Evolutionary conservation across 1,284 basidiomycete genomes (phyloP).

Genomic region (Ganoderma sp.): DNA sequence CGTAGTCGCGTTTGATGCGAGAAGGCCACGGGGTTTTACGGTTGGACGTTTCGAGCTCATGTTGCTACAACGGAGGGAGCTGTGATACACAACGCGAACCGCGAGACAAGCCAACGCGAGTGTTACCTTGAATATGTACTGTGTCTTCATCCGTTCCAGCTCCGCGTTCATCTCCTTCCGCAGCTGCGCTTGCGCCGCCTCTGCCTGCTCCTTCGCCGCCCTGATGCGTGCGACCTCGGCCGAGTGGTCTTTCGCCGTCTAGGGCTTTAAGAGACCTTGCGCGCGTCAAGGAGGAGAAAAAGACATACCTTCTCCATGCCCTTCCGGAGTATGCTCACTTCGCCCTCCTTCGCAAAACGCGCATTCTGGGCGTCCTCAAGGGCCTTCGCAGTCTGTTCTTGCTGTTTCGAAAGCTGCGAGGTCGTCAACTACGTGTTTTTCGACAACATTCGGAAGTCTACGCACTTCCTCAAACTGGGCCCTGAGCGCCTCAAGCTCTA

Average conservation of each 20-base stretch:
- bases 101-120: neutral
- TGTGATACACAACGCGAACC: constrained; percentile 15
- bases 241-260: constrained; percentile 66
- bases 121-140: constrained; percentile 70
- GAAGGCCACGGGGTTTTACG: constrained; percentile 55
- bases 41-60: constrained; percentile 66
- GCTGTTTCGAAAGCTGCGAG: constrained; percentile 55
- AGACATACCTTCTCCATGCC: constrained; percentile 59
- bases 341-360: constrained; percentile 61
- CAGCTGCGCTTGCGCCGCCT: constrained; percentile 56
- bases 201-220: constrained; percentile 62
- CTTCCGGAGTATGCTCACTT: constrained; percentile 63
- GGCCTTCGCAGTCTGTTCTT: constrained; percentile 50
- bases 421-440: neutral
- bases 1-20: constrained; percentile 45
- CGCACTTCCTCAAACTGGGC: constrained; percentile 55
- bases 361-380: constrained; percentile 55
- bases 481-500: constrained; percentile 44
- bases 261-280: constrained; percentile 10
- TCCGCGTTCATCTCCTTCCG: constrained; percentile 69
- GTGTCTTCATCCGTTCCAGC: constrained; percentile 71
- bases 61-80: constrained; percentile 55
- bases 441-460: neutral
- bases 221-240: constrained; percentile 62
- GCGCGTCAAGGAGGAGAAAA: neutral